Conservation (phyloP, 768 basidiomycete species). For the Kondoa malvinella region DNA sequence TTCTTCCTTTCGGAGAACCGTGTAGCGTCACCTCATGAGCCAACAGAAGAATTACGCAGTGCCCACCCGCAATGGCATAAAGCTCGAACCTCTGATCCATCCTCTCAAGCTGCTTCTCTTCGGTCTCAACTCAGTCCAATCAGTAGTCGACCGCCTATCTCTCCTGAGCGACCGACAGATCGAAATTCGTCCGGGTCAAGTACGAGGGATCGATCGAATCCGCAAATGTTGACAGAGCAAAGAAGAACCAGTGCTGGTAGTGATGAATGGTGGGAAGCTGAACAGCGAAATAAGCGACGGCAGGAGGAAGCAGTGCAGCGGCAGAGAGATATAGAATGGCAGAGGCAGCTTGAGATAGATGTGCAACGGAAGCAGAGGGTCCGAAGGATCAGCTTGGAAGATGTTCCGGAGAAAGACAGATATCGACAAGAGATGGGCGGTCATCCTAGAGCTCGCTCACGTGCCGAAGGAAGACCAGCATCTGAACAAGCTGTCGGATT, state of each 20-base stretch:
- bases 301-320: neutral
- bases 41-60: neutral
- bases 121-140: neutral
- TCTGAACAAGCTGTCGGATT: neutral
- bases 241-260: neutral
- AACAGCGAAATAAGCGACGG: neutral
- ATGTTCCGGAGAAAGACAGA: neutral
- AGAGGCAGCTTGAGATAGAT: neutral
- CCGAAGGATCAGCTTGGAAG: neutral
- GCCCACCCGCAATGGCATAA: neutral
- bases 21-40: neutral
- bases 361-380: neutral
- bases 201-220: neutral
- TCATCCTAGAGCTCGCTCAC: neutral
- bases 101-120: neutral
- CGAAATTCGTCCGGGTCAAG: neutral
- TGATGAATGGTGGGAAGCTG: neutral
- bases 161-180: neutral
- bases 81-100: neutral
- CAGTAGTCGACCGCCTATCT: neutral
- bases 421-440: neutral
- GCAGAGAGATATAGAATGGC: neutral
- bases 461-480: neutral
- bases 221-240: neutral
- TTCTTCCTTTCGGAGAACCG: conserved; percentile 4